Conservation (phyloP, 2,329 filamentous ascomycete genomes). For the Fusarium virguliforme region DNA sequence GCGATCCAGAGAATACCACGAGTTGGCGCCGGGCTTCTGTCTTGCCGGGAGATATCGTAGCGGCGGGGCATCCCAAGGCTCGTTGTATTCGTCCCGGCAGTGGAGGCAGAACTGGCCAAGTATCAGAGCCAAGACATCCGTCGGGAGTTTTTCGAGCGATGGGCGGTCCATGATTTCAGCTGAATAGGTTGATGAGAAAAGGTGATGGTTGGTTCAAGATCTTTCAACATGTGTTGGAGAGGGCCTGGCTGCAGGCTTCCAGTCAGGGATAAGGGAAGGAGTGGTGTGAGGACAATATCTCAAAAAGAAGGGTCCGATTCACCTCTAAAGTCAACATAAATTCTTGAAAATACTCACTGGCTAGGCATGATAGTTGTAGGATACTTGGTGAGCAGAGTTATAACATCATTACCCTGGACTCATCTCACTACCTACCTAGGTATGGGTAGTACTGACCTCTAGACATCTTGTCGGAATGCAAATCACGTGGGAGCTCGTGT, state of each 20-base stretch:
- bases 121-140: constrained; percentile 9
- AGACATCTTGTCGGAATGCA: not conserved
- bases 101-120: constrained; percentile 26
- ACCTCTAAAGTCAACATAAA: too few relatives aligned
- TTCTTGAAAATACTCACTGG: too few relatives aligned
- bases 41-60: not conserved
- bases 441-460: too few relatives aligned
- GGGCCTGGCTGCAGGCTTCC: too few relatives aligned
- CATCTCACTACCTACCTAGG: too few relatives aligned
- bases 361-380: too few relatives aligned
- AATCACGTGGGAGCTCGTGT: constrained; percentile 2
- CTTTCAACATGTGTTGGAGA: constrained; percentile 1
- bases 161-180: not conserved
- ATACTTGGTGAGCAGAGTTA: too few relatives aligned
- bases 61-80: constrained; percentile 18
- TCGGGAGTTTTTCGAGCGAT: constrained; percentile 1
- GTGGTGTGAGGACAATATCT: too few relatives aligned
- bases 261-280: too few relatives aligned
- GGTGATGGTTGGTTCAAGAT: not conserved
- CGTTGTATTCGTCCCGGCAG: constrained; percentile 15
- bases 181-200: not conserved
- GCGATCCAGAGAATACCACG: constrained; percentile 24
- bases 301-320: too few relatives aligned
- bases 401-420: too few relatives aligned
- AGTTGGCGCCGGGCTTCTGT: constrained; percentile 5